A percentile compares a stretch with the other conserved stretches of the same genome.
These are phyloP conservation scores for Nakaseomyces bracarensis DNA, from an alignment of 1,139 yeast genomes.

Conservation along the genomic window DNA sequence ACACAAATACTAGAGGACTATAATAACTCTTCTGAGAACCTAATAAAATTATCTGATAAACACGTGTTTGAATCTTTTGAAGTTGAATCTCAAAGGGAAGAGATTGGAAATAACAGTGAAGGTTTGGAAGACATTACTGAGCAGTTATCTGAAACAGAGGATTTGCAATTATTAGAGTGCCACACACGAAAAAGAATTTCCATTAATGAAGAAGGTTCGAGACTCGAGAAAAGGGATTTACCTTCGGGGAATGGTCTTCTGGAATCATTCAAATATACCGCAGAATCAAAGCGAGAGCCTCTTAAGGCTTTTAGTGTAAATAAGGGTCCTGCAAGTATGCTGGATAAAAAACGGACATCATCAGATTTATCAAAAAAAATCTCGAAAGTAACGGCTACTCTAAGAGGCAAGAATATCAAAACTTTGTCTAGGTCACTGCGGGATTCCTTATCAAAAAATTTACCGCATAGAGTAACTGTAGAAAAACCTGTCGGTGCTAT, in stretches of 20 bases:
- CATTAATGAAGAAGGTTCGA: neutral
- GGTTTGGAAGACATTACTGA: neutral
- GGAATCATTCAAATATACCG: neutral
- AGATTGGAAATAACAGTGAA: conserved; percentile 1
- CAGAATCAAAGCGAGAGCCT: neutral
- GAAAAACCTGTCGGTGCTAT: too few relatives aligned
- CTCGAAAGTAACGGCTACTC: too few relatives aligned
- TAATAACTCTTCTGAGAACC: neutral
- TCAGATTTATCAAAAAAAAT: neutral
- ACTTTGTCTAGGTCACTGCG: too few relatives aligned
- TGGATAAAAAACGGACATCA: neutral
- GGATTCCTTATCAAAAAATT: too few relatives aligned
- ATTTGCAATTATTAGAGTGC: too few relatives aligned
- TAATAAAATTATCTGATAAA: neutral
- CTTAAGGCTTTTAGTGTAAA: neutral
- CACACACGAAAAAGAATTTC: neutral
- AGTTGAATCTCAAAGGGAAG: neutral
- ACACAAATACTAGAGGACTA: conserved; percentile 15
- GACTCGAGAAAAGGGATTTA: neutral
- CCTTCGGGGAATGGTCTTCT: neutral
- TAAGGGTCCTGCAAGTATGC: too few relatives aligned
- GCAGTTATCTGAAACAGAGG: neutral
- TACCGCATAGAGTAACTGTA: too few relatives aligned
- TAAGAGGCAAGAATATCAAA: too few relatives aligned
- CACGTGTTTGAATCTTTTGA: conserved; percentile 1